Evolutionary conservation across 2,329 filamentous ascomycete species (phyloP), one percentile per base, ranked within the genome.

Genomic region (Cucurbitaria berberidis): DNA sequence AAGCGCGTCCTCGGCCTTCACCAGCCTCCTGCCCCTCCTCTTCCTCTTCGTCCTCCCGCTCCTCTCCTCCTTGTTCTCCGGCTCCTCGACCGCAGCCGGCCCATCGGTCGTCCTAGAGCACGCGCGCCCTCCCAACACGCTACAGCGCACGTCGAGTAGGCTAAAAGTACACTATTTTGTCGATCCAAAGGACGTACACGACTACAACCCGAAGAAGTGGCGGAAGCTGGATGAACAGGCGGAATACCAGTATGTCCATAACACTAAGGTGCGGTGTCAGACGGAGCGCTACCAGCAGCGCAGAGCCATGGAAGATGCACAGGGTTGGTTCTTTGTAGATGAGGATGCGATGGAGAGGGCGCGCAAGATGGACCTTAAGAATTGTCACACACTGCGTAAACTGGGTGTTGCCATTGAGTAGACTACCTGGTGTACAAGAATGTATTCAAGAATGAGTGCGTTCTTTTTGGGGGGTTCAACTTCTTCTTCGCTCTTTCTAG

Each of bases 261-360:
- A 82, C 30, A 76, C 97, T 46, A 84, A 84, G 43, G 80, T 82
- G 51, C 82, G 88, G 68, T 99, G 95, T 77, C 88, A 93, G 58
- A 80, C 80, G 49, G 93, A 99, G 78, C 78, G 85, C 57, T 77
- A 83, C 42, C 79, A 83, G 45, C 84, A 88, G 74, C 83, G 86
- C 69, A 81, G 86, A 59, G 80, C 92, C 75, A 80, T 87, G 57
- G 86, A 96, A 59, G 88, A 90, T 42, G 92, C 93, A 0, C 86
- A 89, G 64, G 93, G 93, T 3, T 96, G 92, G 89, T 91, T 96
- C 69, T 92, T 86, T 74, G 85, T 87, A 49, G 91, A 97, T 67
- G 81, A 86, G 46, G 87, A 88, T 57, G 92, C 91, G 80, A 85
- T 96, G 85, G 84, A 87, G 56, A 76, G 85, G 53, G 93, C 93